These are phyloP conservation scores for Podospora sp. DNA, from an alignment of 495 filamentous ascomycete species.

Conservation along the genomic window DNA sequence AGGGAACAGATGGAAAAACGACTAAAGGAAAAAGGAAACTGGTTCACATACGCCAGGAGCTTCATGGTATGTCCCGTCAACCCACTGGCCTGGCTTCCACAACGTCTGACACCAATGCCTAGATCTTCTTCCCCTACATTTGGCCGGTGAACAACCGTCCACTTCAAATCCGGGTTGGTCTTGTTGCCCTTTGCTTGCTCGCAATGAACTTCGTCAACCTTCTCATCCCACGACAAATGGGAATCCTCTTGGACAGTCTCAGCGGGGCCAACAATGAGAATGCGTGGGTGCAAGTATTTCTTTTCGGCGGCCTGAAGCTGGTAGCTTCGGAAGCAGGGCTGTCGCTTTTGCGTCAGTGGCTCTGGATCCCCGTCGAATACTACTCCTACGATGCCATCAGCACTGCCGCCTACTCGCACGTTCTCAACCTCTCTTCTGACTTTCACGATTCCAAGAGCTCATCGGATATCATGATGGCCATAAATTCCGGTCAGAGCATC, in stretches of 20 bases:
- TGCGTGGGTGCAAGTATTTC: conserved; percentile 57
- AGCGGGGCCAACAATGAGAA: conserved; percentile 41
- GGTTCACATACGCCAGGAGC: conserved; percentile 64
- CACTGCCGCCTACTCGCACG: conserved; percentile 69
- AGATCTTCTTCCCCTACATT: conserved; percentile 66
- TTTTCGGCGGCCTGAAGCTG: conserved; percentile 59
- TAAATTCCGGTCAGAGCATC: conserved; percentile 65
- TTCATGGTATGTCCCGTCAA: conserved; percentile 50
- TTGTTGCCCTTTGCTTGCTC: conserved; percentile 64
- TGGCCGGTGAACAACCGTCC: conserved; percentile 61
- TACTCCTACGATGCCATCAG: conserved; percentile 63
- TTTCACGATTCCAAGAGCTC: conserved; percentile 77
- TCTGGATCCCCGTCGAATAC: conserved; percentile 69
- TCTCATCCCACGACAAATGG: conserved; percentile 67
- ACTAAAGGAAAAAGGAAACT: conserved; percentile 63
- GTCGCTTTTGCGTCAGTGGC: conserved; percentile 54
- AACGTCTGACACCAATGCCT: conserved; percentile 2
- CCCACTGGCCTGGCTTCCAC: not conserved
- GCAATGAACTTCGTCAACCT: conserved; percentile 63
- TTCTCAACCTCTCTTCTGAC: conserved; percentile 77
- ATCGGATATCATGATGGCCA: conserved; percentile 68
- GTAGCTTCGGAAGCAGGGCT: conserved; percentile 60
- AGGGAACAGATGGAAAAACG: conserved; percentile 58
- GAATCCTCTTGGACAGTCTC: conserved; percentile 62
- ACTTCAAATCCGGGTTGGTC: conserved; percentile 58